Base-by-base conservation (phyloP, 768 basidiomycete genomes). In the Pisolithus tinctorius region DNA sequence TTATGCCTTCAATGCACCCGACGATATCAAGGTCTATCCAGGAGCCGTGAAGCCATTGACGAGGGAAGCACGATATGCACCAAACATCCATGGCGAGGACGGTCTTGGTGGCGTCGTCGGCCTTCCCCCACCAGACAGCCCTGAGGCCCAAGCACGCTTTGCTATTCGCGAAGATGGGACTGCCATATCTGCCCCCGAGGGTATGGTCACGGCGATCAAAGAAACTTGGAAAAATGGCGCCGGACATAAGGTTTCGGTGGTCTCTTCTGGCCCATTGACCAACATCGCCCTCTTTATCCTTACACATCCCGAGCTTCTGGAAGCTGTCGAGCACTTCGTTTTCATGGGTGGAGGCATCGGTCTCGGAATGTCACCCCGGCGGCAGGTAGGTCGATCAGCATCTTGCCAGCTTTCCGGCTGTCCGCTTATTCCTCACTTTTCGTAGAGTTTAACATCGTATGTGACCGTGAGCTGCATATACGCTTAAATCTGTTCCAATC, bases 341-440 rank as follows among this genome's bases (percentile, higher is more conserved):
- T 76, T 91, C 60, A 94, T 95, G 92, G 92, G 92, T 10, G 92
- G 92, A n/a, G 90, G 82, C 2, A 83, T 90, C 27, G 91, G 91
- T 8, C 62, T 88, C 23, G 91, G 0, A 94, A 93, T 60, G 74
- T 84, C 30, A 84, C 86, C 7, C 73, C 90, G 13, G 84, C 81
- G 10, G 89, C 88, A 59, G 82, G 83, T 82, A 51, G 42, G 68
- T 54, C 11, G 4, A 25, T 14, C 20, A 4, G 41, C 41, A 20
- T 17, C 10, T 16, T 30, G 13, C 31, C n/a, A 47, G 20, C 34
- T 29, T 23, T 31, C 39, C 48, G 23, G 38, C 46, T 20, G 17
- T 6, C 37, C 38, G 6, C 36, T 50, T 14, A 45, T 34, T 4
- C 11, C 34, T 34, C 34, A 34, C 34, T 4, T 9, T 43, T 4